Percentiles rank a stretch among this genome's conserved stretches.
Conservation (phyloP, 163 green algal species). For the Chlamydomonas reinhardtii region DNA sequence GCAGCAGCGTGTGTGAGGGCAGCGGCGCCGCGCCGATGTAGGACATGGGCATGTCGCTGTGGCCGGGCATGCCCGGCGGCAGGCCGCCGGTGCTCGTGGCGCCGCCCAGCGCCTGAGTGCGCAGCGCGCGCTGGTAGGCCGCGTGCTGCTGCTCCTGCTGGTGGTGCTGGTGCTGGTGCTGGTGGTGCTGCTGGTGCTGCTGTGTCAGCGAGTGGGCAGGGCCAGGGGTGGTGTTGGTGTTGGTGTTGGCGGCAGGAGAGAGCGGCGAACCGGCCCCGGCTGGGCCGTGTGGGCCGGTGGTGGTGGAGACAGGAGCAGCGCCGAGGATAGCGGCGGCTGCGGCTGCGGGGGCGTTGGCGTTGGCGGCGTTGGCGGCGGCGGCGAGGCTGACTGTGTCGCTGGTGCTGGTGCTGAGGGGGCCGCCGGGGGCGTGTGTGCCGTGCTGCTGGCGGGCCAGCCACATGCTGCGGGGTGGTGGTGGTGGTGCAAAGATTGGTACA, state of each 20-base stretch:
- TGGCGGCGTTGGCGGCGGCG: too few species aligned
- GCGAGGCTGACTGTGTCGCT: too few species aligned
- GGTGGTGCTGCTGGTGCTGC: not conserved
- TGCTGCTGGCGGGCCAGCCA: conserved; percentile 16
- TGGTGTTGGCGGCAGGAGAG: too few species aligned
- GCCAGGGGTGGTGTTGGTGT: not conserved
- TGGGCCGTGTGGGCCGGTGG: too few species aligned
- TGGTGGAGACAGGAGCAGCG: too few species aligned
- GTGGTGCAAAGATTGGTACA: too few species aligned
- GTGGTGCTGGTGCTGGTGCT: not conserved
- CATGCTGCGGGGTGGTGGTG: conserved; percentile 3
- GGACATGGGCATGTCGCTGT: not conserved
- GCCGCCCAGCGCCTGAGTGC: not conserved
- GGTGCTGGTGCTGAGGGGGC: too few species aligned
- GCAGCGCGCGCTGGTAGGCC: not conserved
- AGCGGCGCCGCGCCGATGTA: not conserved
- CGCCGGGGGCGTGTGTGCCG: not conserved
- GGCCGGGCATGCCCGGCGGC: not conserved
- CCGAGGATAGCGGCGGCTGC: too few species aligned
- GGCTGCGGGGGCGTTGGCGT: too few species aligned
- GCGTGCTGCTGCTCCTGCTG: not conserved
- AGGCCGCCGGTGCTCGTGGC: not conserved
- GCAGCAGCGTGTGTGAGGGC: too few species aligned
- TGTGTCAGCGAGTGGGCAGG: not conserved
- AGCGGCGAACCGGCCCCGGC: too few species aligned